Conservation (phyloP, 306 rosid species). For the Lotus japonicus region DNA sequence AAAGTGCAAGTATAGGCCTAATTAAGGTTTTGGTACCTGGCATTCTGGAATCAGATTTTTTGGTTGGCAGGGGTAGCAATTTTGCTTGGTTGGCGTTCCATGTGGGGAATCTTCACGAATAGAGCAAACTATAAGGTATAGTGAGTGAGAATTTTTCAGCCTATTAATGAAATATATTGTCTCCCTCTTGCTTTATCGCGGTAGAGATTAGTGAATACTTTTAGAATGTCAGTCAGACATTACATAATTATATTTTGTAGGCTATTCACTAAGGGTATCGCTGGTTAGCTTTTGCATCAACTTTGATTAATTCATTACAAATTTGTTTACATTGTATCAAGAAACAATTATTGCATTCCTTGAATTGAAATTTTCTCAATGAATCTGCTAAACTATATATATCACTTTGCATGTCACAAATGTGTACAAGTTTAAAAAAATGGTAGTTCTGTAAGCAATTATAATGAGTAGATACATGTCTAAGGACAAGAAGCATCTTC, state of each 20-base stretch:
- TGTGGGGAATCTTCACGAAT: constrained; percentile 60
- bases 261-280: neutral
- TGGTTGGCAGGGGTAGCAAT: constrained; percentile 76
- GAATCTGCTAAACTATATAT: neutral
- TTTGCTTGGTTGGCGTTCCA: constrained; percentile 83
- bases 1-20: neutral
- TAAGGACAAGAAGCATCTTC: neutral
- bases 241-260: no score
- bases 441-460: neutral
- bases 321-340: neutral
- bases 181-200: neutral
- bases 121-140: constrained; percentile 71
- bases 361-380: neutral
- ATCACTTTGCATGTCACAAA: neutral
- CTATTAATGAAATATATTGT: neutral
- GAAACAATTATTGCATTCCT: neutral
- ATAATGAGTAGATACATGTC: neutral
- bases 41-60: constrained; percentile 49
- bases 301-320: neutral
- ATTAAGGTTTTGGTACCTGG: constrained; percentile 6
- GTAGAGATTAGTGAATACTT: neutral
- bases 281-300: neutral
- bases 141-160: neutral
- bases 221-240: neutral
- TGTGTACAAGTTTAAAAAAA: neutral